Base-by-base conservation (phyloP, 305 asterid species). In the Solanum hybrid region DNA sequence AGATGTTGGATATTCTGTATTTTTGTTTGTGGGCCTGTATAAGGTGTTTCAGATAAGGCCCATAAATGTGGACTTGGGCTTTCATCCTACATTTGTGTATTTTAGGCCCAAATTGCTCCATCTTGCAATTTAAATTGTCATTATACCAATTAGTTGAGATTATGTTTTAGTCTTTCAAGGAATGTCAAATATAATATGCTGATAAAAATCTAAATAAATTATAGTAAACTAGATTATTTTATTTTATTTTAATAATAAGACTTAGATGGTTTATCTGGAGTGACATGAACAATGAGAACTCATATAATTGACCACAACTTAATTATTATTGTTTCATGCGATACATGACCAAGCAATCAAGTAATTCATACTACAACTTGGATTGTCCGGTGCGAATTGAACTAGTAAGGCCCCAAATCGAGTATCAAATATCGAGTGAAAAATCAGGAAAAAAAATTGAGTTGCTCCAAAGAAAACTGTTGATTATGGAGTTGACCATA, bases 191-290 rank as follows among this genome's bases (percentile, higher is more conserved):
- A 75, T 37, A 35, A 35, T 37, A n/a, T 6, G n/a, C 34, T 40
- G 28, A 24, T 28, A 24, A 39, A 39, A 80, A 39, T 7, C 0
- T 7, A 22, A 8, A 12, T 28, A 37, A 36, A 61, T 61, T 61
- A 3, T 20, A 20, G 5, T 61, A 20, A 0, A 35, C 37, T 20
- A 61, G 71, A 61, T 61, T 0, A 61, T 0, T 20, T 61, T 0
- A 61, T 20, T 61, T 20, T 20, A 61, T 61, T 8, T 61, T 61
- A 61, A 61, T 57, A 20, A 61, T 61, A 61, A 61, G 26, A 61
- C 71, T 61, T 0, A 61, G 71, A 61, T 61, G 10, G 9, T 22
- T 36, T 36, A 35, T 24, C 4, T 22, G 2, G 11, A 22, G 31
- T 3, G 85, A 35, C 29, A 77, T 34, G 14, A 77, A 34, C 6